A percentile compares a stretch with the other conserved stretches of the same genome.
Conservation (phyloP, 1,284 basidiomycete genomes). For the Tylopilus sp. region DNA sequence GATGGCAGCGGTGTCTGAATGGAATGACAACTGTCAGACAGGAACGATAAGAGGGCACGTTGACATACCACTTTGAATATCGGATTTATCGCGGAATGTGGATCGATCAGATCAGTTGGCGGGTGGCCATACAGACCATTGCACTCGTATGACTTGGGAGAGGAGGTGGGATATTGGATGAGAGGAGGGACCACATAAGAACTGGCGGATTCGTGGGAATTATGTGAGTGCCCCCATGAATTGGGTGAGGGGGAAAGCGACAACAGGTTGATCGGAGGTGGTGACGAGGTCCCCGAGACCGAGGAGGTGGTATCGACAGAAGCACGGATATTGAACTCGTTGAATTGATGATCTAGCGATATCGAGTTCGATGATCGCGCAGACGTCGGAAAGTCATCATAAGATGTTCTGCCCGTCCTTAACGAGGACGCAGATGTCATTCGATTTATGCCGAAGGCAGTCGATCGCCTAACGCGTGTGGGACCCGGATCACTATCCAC, state of each 20-base stretch:
- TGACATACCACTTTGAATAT: conserved; percentile 86
- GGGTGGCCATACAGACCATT: conserved; percentile 43
- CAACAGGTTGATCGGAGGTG: conserved; percentile 66
- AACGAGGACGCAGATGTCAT: conserved; percentile 74
- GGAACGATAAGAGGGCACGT: conserved; percentile 30
- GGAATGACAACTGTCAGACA: conserved; percentile 19
- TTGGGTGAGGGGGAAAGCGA: conserved; percentile 59
- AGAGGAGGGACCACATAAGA: conserved; percentile 36
- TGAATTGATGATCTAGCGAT: conserved; percentile 75
- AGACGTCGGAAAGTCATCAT: conserved; percentile 68
- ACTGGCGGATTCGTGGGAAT: conserved; percentile 36
- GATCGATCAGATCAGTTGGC: conserved; percentile 50
- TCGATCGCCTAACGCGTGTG: conserved; percentile 55
- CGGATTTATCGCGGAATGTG: conserved; percentile 74
- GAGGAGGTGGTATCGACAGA: conserved; percentile 61
- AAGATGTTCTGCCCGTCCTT: conserved; percentile 49
- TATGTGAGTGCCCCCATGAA: conserved; percentile 50
- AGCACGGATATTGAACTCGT: conserved; percentile 67
- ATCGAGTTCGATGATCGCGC: conserved; percentile 77
- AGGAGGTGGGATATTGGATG: conserved; percentile 39
- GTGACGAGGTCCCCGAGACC: conserved; percentile 60
- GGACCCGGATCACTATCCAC: conserved; percentile 83
- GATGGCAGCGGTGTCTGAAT: conserved; percentile 52
- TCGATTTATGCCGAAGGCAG: conserved; percentile 59
- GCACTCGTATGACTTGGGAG: conserved; percentile 34